phyloP scores from a whole-genome alignment of 176 grass and related monocot genomes.

The Oryza rufipogon region DNA sequence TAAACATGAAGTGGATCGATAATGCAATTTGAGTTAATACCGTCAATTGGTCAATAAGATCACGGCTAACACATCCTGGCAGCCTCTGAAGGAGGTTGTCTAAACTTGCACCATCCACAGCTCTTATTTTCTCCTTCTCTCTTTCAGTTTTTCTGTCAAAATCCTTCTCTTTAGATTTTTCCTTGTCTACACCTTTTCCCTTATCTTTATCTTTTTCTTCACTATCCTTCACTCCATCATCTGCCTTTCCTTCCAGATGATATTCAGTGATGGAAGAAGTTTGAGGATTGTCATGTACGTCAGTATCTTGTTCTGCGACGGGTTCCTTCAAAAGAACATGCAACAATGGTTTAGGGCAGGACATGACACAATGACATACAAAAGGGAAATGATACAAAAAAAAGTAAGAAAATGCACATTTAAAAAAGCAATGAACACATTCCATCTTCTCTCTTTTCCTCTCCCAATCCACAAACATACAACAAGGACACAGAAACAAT shows the following conservation, averaged over 20 bases:
- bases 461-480: background rate
- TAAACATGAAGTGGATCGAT: conserved; percentile 1
- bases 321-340: conserved; percentile 60
- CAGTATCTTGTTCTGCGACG: conserved; percentile 60
- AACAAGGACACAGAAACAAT: conserved; percentile 1
- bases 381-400: background rate
- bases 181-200: conserved; percentile 74
- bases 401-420: background rate
- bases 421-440: background rate
- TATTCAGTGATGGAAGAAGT: conserved; percentile 59
- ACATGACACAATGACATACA: background rate
- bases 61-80: conserved; percentile 93
- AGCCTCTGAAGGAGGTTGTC: conserved; percentile 85
- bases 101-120: conserved; percentile 76
- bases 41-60: conserved; percentile 97
- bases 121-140: conserved; percentile 94
- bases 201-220: conserved; percentile 85
- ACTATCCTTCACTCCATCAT: conserved; percentile 61
- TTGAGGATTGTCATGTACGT: conserved; percentile 60
- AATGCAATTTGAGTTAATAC: conserved; percentile 48
- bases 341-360: conserved; percentile 33
- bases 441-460: background rate
- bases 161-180: conserved; percentile 82
- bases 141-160: conserved; percentile 79
- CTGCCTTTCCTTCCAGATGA: conserved; percentile 61